Base-by-base conservation (phyloP, 2,329 filamentous ascomycete species). In the Colletotrichum spinosum region DNA sequence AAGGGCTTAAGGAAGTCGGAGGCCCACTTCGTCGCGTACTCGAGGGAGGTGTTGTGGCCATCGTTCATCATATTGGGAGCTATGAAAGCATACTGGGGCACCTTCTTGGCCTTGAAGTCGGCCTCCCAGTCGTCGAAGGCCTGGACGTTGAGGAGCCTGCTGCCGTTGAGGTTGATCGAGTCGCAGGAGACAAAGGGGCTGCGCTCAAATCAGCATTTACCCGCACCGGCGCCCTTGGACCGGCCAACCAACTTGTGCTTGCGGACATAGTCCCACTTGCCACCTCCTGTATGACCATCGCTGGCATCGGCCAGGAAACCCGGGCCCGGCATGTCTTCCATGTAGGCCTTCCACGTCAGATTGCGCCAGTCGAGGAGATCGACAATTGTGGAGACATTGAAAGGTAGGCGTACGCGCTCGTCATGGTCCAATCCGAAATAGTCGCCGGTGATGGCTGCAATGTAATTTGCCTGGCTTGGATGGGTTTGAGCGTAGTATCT, bases 31-130 rank as follows among this genome's bases (percentile, higher is more conserved):
- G 83, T 81, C 3, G 85, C 83, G 51, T 78, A 80, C n/a, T 80
- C 80, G 9, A 88, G 79, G 4, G 80, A 81, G 3, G 82, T 83
- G 70, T 88, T 78, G 70, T 92, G 90, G 12, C 88, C 90, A 70
- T 91, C 88, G 67, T 87, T 86, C 51, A 87, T 83, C 86, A 89
- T 88, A 74, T 90, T 85, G 0, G 87, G 88, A 0, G 84, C 84
- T 75, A 89, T 84, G 74, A 88, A 87, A 44, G 85, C 82, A 78
- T 88, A 91, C 74, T 92, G 90, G 3, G 90, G 90, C 10, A 92
- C 80, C 8, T 77, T 76, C 67, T 87, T 78, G 48, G 80, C 80
- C 34, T 80, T 76, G 33, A 91, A 76, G 68, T 91, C 89, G 8
- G 80, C 76, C 44, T 86, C 78, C 76, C 92, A 92, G 60, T 84